phyloP scores from a whole-genome alignment of 169 alveolate species.

The Plasmodium malariae region DNA sequence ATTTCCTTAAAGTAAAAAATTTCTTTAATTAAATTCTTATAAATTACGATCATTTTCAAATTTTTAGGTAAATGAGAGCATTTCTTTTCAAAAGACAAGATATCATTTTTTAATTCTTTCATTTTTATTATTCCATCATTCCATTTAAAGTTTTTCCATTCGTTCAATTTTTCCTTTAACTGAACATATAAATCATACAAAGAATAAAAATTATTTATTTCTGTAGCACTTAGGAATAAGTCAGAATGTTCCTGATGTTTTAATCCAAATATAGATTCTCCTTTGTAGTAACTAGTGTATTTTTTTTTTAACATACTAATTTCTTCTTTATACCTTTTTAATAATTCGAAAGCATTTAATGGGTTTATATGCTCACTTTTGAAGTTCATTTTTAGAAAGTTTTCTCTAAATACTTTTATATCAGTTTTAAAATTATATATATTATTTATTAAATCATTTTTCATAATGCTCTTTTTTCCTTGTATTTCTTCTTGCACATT shows the following conservation, averaged over 20 bases:
- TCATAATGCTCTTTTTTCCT: conserved; percentile 53
- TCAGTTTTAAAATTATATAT: conserved; percentile 34
- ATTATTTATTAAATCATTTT: conserved; percentile 54
- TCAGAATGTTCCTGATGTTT: conserved; percentile 95
- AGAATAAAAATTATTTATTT: conserved; percentile 93
- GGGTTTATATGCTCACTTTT: conserved; percentile 43
- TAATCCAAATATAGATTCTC: conserved; percentile 95
- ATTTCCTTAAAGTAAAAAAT: conserved; percentile 78
- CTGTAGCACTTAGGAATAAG: conserved; percentile 94
- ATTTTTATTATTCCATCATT: conserved; percentile 95
- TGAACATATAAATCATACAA: conserved; percentile 93
- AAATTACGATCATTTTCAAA: conserved; percentile 76
- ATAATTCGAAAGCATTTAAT: conserved; percentile 78
- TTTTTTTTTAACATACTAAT: conserved; percentile 84
- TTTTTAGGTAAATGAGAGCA: conserved; percentile 71
- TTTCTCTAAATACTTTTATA: conserved; percentile 42
- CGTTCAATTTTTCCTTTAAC: conserved; percentile 58
- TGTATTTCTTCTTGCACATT: conserved; percentile 76
- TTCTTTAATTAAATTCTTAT: conserved; percentile 69
- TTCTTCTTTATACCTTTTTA: conserved; percentile 79
- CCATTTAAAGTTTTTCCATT: conserved; percentile 95
- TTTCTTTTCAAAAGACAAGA: conserved; percentile 91
- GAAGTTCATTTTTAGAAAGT: conserved; percentile 73
- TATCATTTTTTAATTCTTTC: conserved; percentile 93
- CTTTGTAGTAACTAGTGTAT: conserved; percentile 92